Conservation (phyloP, 805 yeast species). For the Teunomyces gatunensis region DNA sequence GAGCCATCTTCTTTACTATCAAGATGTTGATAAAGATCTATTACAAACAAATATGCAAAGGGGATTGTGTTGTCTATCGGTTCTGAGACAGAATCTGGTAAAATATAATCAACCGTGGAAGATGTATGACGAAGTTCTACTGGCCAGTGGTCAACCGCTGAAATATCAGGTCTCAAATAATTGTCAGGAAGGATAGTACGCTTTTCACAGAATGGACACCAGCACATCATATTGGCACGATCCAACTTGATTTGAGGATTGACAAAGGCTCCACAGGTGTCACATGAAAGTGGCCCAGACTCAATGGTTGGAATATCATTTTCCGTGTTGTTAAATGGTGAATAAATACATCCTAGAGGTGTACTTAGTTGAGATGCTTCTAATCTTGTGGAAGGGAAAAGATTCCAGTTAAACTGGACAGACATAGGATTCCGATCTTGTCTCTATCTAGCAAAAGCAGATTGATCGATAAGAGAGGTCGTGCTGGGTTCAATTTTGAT, state of each 20-base stretch:
- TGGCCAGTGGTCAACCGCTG: slow-evolving; percentile 22
- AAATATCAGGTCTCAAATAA: slow-evolving; percentile 13
- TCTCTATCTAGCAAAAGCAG: neutral
- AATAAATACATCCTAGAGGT: slow-evolving; percentile 37
- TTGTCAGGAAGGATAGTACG: slow-evolving; percentile 20
- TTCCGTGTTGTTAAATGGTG: slow-evolving; percentile 19
- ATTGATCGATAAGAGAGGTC: neutral
- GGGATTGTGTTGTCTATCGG: slow-evolving; percentile 7
- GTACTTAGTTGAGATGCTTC: slow-evolving; percentile 31
- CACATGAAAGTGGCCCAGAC: slow-evolving; percentile 22
- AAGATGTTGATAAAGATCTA: slow-evolving; percentile 31
- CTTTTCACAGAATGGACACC: slow-evolving; percentile 37
- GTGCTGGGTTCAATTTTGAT: neutral
- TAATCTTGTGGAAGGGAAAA: slow-evolving; percentile 38
- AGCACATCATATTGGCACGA: slow-evolving; percentile 31
- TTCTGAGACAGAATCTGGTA: slow-evolving; percentile 26
- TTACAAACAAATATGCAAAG: slow-evolving; percentile 19
- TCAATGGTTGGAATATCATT: slow-evolving; percentile 6
- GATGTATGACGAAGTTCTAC: slow-evolving; percentile 24
- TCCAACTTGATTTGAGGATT: slow-evolving; percentile 31
- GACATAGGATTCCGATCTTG: neutral
- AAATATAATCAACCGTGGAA: slow-evolving; percentile 28
- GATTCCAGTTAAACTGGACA: slow-evolving; percentile 73
- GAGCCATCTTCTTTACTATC: slow-evolving; percentile 17
- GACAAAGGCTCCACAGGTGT: slow-evolving; percentile 24